Evolutionary conservation across 495 filamentous ascomycete species (phyloP), one percentile per base, ranked within the genome.

Genomic region (Polyplosphaeria fusca): DNA sequence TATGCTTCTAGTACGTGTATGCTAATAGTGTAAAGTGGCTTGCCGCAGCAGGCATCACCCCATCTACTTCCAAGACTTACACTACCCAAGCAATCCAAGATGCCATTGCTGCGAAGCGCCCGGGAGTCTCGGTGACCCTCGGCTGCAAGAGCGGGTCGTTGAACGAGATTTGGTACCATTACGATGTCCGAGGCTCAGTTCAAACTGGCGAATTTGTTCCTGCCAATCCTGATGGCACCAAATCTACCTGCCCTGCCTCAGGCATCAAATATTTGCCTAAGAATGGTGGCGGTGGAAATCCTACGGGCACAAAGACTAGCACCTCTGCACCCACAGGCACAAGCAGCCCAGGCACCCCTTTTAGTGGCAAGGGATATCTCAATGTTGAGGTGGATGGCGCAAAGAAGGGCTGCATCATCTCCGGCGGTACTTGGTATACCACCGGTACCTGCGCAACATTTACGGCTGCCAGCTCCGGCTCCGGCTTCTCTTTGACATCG

Each of bases 91-190:
- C 82, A 35, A 86, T 95, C 54, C 76, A 85, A 51, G 69, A 70
- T 11, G 83, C 86, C 2, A 74, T 95, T n/a, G 73, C 77, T 28
- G 60, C 67, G 5, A 53, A 66, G 18, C 81, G 79, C 27, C 80
- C 79, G 22, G 87, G 88, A 16, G 76, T 80, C 14, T 71, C 75
- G 2, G 88, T 89, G 7, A 83, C 84, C 13, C 74, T 95, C 5
- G 80, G 84, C 41, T 96, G 91, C 70, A 67, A 70, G 11, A 74
- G 76, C 19, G 67, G 74, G 7, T 69, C 74, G 23, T 71, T 96
- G 23, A 85, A 90, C 63, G 85, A 94, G 71, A 82, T 88, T 20
- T 93, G 88, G 86, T 95, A 95, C 66, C 81, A 83, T 56, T 95
- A 86, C 74, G 86, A 91, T 61, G 81, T 95, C 11, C 79, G 80